Base-by-base conservation (phyloP, 1,284 basidiomycete species). In the Termitomyces sp. region DNA sequence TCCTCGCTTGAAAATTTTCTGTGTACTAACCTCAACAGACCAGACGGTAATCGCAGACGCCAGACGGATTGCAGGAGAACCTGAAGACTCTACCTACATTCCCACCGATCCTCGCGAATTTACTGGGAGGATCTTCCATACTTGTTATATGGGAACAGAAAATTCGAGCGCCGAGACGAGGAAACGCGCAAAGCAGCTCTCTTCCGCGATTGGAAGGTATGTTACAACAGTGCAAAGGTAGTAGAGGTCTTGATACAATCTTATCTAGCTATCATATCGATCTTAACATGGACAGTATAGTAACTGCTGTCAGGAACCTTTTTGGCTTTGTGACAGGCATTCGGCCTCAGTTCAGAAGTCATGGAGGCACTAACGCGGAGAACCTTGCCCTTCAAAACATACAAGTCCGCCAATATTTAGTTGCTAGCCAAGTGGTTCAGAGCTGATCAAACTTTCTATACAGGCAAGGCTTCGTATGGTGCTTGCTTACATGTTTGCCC, bases 91-190 rank as follows among this genome's bases (percentile, higher is more conserved):
- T 4, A 70, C 69, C 0, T 99, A 97, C 68, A 65, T 91, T 21
- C 97, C 96, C 1, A 77, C 79, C 0, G 91, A 97, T 64, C 83
- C 95, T 0, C 81, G 79, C 53, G 97, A 98, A 64, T 93, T 98
- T 60, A 84, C 85, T 43, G 77, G 76, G 52, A 79, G 93, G 30
- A 85, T 98, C 54, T 97, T 99, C 76, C 93, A 98, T 66, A 97
- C 96, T 0, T 97, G 93, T 71, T 99, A 97, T 71, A 99, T 99
- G 97, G 96, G 96, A 10, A 99, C 96, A 0, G 91, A 95, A 68
- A 96, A 99, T 68, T 97, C 93, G 9, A 91, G 87, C 57, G 69
- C 70, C 1, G 96, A 97, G 60, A 99, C 97, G 7, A 77, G 94
- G 11, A 72, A 78, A 57, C 79, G 96, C 33, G 97, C 96, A 2